Evolutionary conservation across 2,329 filamentous ascomycete genomes (phyloP), one percentile per base, ranked within the genome.

Genomic region (Hymenoscyphus salicellus): DNA sequence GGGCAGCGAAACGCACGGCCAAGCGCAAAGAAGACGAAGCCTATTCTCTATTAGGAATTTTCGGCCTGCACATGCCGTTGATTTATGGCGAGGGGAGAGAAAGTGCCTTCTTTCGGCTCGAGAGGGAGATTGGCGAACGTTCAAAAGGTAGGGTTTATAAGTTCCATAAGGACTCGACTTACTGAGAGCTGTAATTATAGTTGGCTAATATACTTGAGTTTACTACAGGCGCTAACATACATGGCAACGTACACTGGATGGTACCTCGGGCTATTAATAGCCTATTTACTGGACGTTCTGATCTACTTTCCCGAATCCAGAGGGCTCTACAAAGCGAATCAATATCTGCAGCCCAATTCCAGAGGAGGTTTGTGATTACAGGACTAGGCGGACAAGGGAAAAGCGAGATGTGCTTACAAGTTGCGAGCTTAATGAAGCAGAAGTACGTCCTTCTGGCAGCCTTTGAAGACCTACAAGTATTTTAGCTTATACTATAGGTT

Each of bases 61-160:
- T 82, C 41, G 71, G 72, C 2, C 72, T 82, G 26, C 76, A 78
- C 38, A 80, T 82, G 76, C 75, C 79, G 0, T 66, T 81, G 3
- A 56, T 81, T 0, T 82, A 82, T 63, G 63, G 80, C 1, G 76
- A 79, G 56, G 76, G 76, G 0, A 2, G n/a, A 0, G 62, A 58
- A n/a, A 72, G 70, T 0, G 74, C 78, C 0, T 79, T 60, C 11
- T 5, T 6, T 16, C 36, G 58, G 5, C 66, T 79, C 0, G 76
- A 78, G n/a, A 65, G 72, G 23, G 74, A 78, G 28, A 77, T 79
- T 8, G 26, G 36, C 46, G 57, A 63, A 55, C 36, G 26, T 46
- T 41, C 16, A n/a, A 43, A 60, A 55, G 33, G 43, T 63, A 52
- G 30, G 30, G 30, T 32, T 32, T 32, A 32, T 32, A 32, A 32